Base-by-base conservation (phyloP, 768 basidiomycete species). In the Lactarius sanguifluus region DNA sequence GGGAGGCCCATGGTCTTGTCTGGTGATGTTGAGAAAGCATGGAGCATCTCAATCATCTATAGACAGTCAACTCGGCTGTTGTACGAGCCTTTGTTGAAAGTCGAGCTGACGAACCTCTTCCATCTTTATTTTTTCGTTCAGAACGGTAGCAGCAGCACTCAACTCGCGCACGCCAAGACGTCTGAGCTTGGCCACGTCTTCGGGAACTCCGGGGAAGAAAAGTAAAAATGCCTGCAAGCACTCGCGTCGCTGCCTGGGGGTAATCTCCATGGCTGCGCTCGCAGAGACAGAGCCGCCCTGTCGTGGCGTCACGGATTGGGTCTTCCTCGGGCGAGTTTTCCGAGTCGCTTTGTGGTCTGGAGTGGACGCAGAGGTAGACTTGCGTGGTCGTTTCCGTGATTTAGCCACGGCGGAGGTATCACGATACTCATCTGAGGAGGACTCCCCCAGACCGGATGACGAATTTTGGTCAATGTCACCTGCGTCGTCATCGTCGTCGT, bases 1-100 rank as follows among this genome's bases (percentile, higher is more conserved):
- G 78, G 75, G 40, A 92, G 79, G 64, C 75, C 76, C 79, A 94
- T 82, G 3, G 89, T 83, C 73, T 86, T 86, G 75, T 93, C 91
- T 0, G 83, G 77, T 0, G 85, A 82, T 0, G 83, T 85, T 1
- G 92, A 90, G 72, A 91, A 94, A 60, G 81, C 81, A n/a, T 84
- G 82, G 1, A 94, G 78, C 91, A 93, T 94, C 64, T 92, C 90
- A 3, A 87, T 71, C 71, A 91, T 87, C 92, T 93, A 34, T 62
- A 15, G n/a, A 56, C 41, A 43, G 13, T 34, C 52, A 62, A 23
- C 40, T 12, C 25, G 8, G 34, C n/a, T 28, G 30, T 55, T 8
- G 28, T 9, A 61, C 45, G 12, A 16, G 23, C 16, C 8, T 12
- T n/a, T 15, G 36, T n/a, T 15, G 3, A 63, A 18, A 61, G 28